phyloP scores from a whole-genome alignment of 805 yeast species.

The Nakazawaea wyomingensis region DNA sequence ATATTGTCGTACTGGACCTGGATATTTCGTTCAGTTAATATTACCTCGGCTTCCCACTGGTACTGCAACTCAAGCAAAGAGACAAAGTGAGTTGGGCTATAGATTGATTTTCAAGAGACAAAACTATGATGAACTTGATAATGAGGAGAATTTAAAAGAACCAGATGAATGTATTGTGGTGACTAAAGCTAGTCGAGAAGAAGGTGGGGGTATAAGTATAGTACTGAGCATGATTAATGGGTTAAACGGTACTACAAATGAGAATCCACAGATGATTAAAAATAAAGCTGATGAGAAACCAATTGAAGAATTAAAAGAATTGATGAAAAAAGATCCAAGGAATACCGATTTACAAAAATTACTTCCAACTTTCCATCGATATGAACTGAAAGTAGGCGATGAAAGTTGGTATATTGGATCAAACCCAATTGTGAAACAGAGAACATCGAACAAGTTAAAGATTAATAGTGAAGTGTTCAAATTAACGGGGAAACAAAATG shows the following conservation, averaged over 20 bases:
- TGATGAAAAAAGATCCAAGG: constrained; percentile 6
- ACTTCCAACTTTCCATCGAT: constrained; percentile 20
- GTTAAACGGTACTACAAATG: constrained; percentile 12
- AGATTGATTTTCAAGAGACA: constrained; percentile 26
- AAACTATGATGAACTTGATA: constrained; percentile 14
- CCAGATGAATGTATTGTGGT: constrained; percentile 17
- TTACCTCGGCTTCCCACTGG: not conserved
- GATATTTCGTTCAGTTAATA: constrained; percentile 39
- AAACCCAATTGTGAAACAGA: constrained; percentile 34
- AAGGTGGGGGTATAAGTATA: constrained; percentile 18
- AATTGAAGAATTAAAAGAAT: constrained; percentile 17
- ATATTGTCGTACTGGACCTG: constrained; percentile 57
- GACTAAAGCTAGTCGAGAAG: constrained; percentile 17
- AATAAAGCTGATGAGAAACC: constrained; percentile 1
- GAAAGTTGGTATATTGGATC: constrained; percentile 38
- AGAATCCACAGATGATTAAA: not conserved
- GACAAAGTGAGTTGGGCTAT: constrained; percentile 24
- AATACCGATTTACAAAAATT: constrained; percentile 6
- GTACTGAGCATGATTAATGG: constrained; percentile 16
- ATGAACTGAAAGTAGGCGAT: constrained; percentile 24
- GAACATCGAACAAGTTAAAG: constrained; percentile 13
- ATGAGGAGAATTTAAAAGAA: constrained; percentile 9
- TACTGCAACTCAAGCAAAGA: not conserved
- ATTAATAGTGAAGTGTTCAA: constrained; percentile 14
- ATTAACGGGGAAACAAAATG: constrained; percentile 18